Evolutionary conservation across 2,329 filamentous ascomycete genomes (phyloP).

Genomic region (Blastomyces percursus): DNA sequence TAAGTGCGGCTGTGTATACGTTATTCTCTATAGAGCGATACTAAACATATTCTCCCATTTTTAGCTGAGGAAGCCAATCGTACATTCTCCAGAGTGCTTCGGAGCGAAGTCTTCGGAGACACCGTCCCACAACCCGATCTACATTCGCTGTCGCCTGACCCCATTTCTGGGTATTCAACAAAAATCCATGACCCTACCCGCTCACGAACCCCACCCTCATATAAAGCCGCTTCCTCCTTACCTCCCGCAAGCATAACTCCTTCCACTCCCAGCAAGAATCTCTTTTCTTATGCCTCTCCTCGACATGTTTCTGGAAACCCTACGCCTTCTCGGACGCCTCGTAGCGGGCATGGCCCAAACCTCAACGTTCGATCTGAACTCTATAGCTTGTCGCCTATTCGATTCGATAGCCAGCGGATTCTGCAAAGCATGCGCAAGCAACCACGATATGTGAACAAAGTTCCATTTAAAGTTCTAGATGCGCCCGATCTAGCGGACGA

Average conservation of each 20-base stretch:
- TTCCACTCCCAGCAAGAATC: constrained; percentile 92
- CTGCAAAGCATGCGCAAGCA: constrained; percentile 81
- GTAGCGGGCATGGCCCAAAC: constrained; percentile 77
- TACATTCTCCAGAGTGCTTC: constrained; percentile 77
- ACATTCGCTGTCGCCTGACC: constrained; percentile 51
- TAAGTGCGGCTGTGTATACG: constrained; percentile 36
- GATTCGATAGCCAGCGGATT: constrained; percentile 86
- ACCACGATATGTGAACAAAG: constrained; percentile 82
- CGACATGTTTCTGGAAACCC: constrained; percentile 65
- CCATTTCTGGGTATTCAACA: constrained; percentile 35
- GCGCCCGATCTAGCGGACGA: constrained; percentile 93
- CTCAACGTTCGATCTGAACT: constrained; percentile 83
- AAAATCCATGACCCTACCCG: constrained; percentile 54
- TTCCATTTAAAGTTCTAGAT: constrained; percentile 95
- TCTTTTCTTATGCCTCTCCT: constrained; percentile 83
- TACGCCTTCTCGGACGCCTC: constrained; percentile 79
- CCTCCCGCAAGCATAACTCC: constrained; percentile 67
- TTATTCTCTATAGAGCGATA: background rate
- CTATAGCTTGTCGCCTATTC: constrained; percentile 89
- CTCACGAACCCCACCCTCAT: constrained; percentile 70
- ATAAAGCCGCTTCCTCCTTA: constrained; percentile 49
- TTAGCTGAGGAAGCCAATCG: constrained; percentile 85
- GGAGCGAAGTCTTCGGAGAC: constrained; percentile 84
- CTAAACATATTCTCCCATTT: constrained; percentile 14
- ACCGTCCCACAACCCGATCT: constrained; percentile 73